Percentiles rank a stretch among this genome's conserved stretches.
These are phyloP conservation scores for Bipolaris cookei DNA, from an alignment of 2,329 filamentous ascomycete genomes.

Conservation along the genomic window DNA sequence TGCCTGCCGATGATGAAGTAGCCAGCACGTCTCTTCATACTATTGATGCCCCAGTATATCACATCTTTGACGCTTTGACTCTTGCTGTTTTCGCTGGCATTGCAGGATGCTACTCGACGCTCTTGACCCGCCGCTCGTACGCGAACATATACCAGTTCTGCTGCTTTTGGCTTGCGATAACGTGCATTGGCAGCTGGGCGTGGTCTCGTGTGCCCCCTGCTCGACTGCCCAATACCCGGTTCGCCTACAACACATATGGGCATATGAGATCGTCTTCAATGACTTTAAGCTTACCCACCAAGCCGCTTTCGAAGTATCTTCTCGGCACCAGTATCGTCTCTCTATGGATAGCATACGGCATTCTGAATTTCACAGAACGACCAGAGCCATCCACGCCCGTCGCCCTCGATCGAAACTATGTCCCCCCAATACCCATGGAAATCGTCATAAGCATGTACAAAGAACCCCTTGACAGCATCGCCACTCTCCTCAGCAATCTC, in stretches of 20 bases:
- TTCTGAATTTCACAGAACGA: constrained; percentile 25
- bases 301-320: neutral
- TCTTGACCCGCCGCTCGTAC: constrained; percentile 28
- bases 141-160: constrained; percentile 20
- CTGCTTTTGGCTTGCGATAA: constrained; percentile 21
- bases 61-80: constrained; percentile 12
- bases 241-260: neutral
- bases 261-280: neutral
- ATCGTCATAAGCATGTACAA: constrained; percentile 50
- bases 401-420: constrained; percentile 28
- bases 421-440: constrained; percentile 30
- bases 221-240: neutral
- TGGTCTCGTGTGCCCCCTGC: neutral
- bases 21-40: neutral
- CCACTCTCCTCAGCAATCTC: constrained; percentile 26
- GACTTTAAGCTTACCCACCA: neutral
- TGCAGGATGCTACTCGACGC: constrained; percentile 19
- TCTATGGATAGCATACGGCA: constrained; percentile 20
- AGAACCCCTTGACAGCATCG: constrained; percentile 37
- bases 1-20: constrained; percentile 15
- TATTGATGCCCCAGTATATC: constrained; percentile 3
- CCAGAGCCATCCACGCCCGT: neutral
- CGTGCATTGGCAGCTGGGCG: constrained; percentile 9
- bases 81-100: constrained; percentile 19
- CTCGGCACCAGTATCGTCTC: constrained; percentile 11